phyloP scores from a whole-genome alignment of 2,329 filamentous ascomycete genomes.

The Cladosporium colombiae region DNA sequence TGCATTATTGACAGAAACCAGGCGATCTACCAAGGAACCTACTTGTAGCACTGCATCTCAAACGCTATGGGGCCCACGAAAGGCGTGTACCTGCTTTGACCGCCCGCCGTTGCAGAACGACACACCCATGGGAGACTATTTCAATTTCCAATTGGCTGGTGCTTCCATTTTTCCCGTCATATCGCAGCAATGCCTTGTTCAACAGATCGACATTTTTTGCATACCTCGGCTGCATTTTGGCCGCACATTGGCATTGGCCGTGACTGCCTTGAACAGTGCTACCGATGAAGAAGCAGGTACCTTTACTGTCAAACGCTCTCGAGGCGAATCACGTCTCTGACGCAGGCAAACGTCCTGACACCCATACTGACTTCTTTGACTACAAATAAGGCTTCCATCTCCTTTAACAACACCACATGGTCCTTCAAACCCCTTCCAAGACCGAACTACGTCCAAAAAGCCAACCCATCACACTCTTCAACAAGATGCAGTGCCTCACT shows the following conservation, averaged over 20 bases:
- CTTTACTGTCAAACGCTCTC: background rate
- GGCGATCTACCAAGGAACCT: background rate
- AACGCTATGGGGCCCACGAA: background rate
- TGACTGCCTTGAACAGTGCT: background rate
- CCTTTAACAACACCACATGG: background rate
- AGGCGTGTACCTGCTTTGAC: background rate
- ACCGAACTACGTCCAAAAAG: background rate
- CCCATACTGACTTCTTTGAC: background rate
- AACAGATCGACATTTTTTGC: background rate
- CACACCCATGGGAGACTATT: background rate
- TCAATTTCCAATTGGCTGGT: background rate
- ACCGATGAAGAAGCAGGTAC: background rate
- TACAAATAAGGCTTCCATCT: background rate
- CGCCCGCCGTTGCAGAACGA: background rate
- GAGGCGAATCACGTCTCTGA: background rate
- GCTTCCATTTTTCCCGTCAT: background rate
- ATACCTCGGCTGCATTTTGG: background rate
- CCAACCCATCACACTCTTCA: background rate
- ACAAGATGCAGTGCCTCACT: slow-evolving; percentile 24
- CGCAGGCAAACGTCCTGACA: background rate
- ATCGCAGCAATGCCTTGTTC: background rate
- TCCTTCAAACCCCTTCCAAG: background rate
- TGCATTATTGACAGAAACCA: background rate
- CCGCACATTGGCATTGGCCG: background rate
- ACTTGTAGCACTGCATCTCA: background rate